Evolutionary conservation across 768 basidiomycete genomes (phyloP), one percentile per base, ranked within the genome.

Genomic region (Phylloporus sp.): DNA sequence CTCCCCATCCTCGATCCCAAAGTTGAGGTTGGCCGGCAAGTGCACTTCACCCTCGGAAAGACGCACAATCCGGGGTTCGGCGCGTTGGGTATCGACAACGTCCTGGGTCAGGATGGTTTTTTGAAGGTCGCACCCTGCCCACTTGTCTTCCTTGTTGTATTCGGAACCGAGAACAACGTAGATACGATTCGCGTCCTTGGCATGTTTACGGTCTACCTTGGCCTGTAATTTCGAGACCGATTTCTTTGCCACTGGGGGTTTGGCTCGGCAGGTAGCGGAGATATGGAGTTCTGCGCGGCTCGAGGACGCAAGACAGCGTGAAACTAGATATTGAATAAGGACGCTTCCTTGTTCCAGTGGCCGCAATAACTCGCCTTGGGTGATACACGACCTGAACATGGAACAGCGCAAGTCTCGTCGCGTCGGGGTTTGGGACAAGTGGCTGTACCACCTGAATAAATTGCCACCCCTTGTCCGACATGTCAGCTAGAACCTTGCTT

Each of bases 131-230:
- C 82, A 82, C 23, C 74, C 71, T 35, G 66, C 59, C 90, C 92
- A 95, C 63, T 82, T 82, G 49, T 72, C 62, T 49, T 85, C 82
- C 48, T 88, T 79, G 54, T 79, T 78, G 6, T 80, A 73, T 36
- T 81, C 76, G 15, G 81, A 82, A 12, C 94, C 94, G 6, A 93
- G 80, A 15, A 95, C 78, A 51, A 88, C 81, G 59, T 88, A 84
- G 15, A 70, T 55, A 86, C 78, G 41, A 70, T 73, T 48, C 65
- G 75, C 27, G 60, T 73, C 36, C 68, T 70, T 20, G 69, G 74
- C 44, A 61, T 62, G 50, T 68, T 66, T 55, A 54, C 60, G 48
- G 71, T 73, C 58, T 76, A 74, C 29, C 72, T 74, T 53, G 77
- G 76, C 55, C 76, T 73, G 53, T 69, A 73, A 43, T 73, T 64